These are phyloP conservation scores for Plantago major DNA, from an alignment of 257 asterid species.

Conservation along the genomic window DNA sequence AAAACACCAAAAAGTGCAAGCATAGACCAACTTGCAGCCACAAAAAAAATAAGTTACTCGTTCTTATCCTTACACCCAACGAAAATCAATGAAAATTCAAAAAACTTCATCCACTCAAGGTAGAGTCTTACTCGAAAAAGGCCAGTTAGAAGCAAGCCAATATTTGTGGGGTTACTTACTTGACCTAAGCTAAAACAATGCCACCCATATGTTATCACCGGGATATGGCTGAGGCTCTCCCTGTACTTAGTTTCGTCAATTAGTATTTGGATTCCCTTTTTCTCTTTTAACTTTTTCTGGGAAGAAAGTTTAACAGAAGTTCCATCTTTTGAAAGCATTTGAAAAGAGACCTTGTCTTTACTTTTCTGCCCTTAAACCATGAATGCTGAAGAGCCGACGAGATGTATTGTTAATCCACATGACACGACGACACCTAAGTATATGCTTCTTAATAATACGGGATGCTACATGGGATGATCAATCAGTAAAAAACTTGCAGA, in stretches of 20 bases:
- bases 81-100: conserved; percentile 15
- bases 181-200: conserved; percentile 28
- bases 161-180: conserved; percentile 25
- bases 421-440: no score
- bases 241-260: not conserved
- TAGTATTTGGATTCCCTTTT: not conserved
- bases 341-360: not conserved
- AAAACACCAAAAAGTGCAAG: conserved; percentile 14
- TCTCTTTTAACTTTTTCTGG: conserved; percentile 13
- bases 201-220: conserved; percentile 42
- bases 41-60: conserved; percentile 1
- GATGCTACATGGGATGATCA: not conserved
- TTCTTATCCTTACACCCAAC: conserved; percentile 28
- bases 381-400: not conserved
- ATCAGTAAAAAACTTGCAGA: not conserved
- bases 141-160: conserved; percentile 22
- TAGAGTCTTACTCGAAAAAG: conserved; percentile 19
- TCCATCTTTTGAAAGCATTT: not conserved
- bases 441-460: not conserved
- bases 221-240: conserved; percentile 25
- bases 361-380: no score
- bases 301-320: not conserved
- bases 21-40: conserved; percentile 23
- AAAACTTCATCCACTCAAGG: conserved; percentile 37
- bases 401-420: no score